phyloP scores from a whole-genome alignment of 768 basidiomycete genomes.

The Leccinum subtestaceum region DNA sequence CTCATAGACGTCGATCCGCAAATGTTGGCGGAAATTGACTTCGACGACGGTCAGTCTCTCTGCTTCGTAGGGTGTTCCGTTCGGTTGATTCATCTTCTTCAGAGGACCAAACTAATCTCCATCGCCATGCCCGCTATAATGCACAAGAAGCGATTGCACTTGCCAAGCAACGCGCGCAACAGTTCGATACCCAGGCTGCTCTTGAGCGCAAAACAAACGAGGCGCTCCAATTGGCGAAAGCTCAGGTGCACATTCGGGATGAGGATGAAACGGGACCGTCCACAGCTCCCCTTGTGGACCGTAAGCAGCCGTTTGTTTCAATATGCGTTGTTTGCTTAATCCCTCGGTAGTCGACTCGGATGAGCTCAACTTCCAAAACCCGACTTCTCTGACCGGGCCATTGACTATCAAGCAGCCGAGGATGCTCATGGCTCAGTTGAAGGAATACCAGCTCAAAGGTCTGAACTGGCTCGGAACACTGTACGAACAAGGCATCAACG shows the following conservation, averaged over 20 bases:
- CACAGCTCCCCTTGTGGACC: constrained; percentile 60
- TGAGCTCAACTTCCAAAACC: constrained; percentile 99
- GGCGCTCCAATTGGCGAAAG: constrained; percentile 66
- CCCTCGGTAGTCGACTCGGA: constrained; percentile 76
- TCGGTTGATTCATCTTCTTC: constrained; percentile 8
- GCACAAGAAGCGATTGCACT: constrained; percentile 85
- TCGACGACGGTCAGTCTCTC: constrained; percentile 73
- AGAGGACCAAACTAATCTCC: constrained; percentile 89
- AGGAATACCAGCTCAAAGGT: constrained; percentile 98
- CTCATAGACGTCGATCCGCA: constrained; percentile 51
- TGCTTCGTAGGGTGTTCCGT: background rate
- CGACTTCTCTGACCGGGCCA: constrained; percentile 81
- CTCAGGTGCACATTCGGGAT: constrained; percentile 41
- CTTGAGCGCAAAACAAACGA: constrained; percentile 80
- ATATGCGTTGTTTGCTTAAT: constrained; percentile 3
- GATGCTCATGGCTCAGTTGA: constrained; percentile 95
- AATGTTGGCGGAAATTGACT: constrained; percentile 74
- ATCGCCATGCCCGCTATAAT: constrained; percentile 80
- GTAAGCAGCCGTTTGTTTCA: constrained; percentile 42
- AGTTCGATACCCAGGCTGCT: constrained; percentile 84
- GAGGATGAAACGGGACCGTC: constrained; percentile 37
- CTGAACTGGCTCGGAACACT: constrained; percentile 96
- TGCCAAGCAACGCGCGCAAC: constrained; percentile 74
- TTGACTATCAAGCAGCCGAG: constrained; percentile 87
- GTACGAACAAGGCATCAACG: constrained; percentile 99